These are phyloP conservation scores for Suillus decipiens DNA, from an alignment of 768 basidiomycete genomes.

Conservation along the genomic window DNA sequence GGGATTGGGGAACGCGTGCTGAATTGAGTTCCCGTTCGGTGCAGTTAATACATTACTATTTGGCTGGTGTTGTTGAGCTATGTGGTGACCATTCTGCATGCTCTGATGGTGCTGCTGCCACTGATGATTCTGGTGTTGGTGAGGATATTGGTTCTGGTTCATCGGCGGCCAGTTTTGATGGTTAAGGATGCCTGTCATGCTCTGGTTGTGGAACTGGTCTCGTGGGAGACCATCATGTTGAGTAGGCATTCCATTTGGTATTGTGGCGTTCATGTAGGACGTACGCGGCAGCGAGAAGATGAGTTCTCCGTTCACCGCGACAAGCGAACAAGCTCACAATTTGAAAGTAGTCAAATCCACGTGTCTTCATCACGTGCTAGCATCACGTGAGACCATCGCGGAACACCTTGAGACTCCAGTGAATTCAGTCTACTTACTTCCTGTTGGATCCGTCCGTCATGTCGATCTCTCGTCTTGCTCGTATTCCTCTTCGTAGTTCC, in stretches of 20 bases:
- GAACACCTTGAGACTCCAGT: not conserved
- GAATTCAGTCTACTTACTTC: not conserved
- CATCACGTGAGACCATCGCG: conserved; percentile 6
- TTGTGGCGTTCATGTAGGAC: not conserved
- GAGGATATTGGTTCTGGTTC: conserved; percentile 33
- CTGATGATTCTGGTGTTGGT: conserved; percentile 10
- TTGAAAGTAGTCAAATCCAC: conserved; percentile 3
- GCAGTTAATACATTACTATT: not conserved
- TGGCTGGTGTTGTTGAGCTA: conserved; percentile 24
- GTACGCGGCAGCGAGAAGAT: conserved; percentile 1
- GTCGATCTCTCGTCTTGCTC: conserved; percentile 23
- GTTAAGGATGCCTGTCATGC: not conserved
- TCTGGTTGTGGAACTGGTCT: conserved; percentile 26
- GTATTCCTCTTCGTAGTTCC: conserved; percentile 16
- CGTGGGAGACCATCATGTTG: conserved; percentile 24
- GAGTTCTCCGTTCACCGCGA: conserved; percentile 9
- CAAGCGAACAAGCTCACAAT: not conserved
- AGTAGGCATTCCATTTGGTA: conserved; percentile 16
- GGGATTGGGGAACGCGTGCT: conserved; percentile 13
- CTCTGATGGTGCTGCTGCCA: conserved; percentile 37
- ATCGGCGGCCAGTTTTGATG: conserved; percentile 10
- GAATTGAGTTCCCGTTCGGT: conserved; percentile 11
- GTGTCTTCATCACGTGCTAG: conserved; percentile 12
- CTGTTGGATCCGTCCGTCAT: conserved; percentile 18
- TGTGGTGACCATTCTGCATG: conserved; percentile 37